A percentile compares a stretch with the other conserved stretches of the same genome.
Evolutionary conservation across 2,329 filamentous ascomycete species (phyloP).

Genomic region (Graphiopsis chlorocephala): DNA sequence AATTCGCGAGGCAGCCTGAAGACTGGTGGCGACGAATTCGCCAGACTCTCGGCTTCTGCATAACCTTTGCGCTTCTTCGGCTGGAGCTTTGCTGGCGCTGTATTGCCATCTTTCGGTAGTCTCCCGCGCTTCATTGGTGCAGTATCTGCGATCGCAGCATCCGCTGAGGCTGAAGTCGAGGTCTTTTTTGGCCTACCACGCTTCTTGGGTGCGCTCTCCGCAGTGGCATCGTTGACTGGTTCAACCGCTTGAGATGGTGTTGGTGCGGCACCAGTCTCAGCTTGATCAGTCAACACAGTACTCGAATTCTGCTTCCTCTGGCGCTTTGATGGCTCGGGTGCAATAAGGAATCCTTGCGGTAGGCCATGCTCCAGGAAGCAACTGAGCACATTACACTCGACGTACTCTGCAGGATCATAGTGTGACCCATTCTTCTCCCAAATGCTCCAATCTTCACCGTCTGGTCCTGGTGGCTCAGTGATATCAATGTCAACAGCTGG

Average conservation of each 20-base stretch:
- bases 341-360: constrained; percentile 16
- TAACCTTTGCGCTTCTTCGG: background rate
- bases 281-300: background rate
- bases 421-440: constrained; percentile 32
- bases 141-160: background rate
- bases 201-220: background rate
- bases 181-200: constrained; percentile 4
- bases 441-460: constrained; percentile 29
- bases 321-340: background rate
- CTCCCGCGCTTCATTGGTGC: constrained; percentile 7
- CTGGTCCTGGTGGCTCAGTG: constrained; percentile 16
- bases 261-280: background rate
- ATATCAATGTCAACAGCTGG: constrained; percentile 30
- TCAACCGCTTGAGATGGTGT: background rate
- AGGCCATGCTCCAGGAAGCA: constrained; percentile 35
- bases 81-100: background rate
- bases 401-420: constrained; percentile 34
- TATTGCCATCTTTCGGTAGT: background rate
- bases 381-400: constrained; percentile 38
- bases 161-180: background rate
- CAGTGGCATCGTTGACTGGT: background rate
- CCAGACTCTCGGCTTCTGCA: background rate
- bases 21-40: background rate
- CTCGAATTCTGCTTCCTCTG: constrained; percentile 5
- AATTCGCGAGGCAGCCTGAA: background rate